Conservation (phyloP, 768 basidiomycete genomes). For the Crassisporium funariophilum region DNA sequence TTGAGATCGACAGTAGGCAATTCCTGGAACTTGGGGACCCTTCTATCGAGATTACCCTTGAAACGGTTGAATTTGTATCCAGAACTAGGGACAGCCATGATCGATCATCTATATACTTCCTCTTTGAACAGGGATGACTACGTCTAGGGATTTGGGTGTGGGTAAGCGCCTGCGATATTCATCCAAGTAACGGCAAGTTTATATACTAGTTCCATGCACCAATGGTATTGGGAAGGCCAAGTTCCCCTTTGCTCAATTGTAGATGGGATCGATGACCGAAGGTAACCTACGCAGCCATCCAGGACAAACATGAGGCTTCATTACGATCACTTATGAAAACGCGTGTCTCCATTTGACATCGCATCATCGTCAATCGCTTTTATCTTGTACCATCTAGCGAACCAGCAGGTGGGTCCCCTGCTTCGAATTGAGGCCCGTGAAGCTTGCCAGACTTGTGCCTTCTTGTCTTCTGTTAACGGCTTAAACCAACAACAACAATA, state of each 20-base stretch:
- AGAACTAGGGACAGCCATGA: background rate
- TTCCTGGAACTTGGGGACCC: background rate
- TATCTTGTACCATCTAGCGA: constrained; percentile 26
- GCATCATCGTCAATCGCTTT: constrained; percentile 24
- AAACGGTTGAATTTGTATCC: constrained; percentile 1
- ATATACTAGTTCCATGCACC: too few relatives aligned
- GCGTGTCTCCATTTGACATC: constrained; percentile 38
- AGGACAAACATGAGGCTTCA: constrained; percentile 41
- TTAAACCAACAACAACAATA: constrained; percentile 41
- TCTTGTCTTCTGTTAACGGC: constrained; percentile 22
- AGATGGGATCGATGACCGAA: constrained; percentile 19
- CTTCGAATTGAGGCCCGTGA: constrained; percentile 28
- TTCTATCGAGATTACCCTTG: constrained; percentile 7
- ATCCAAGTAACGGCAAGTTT: too few relatives aligned
- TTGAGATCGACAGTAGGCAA: too few relatives aligned
- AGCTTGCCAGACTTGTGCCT: constrained; percentile 28
- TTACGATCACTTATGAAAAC: constrained; percentile 34
- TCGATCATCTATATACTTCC: background rate
- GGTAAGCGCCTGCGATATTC: constrained; percentile 1
- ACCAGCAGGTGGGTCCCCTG: constrained; percentile 23
- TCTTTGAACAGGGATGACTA: background rate
- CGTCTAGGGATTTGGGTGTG: too few relatives aligned
- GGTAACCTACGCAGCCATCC: constrained; percentile 20
- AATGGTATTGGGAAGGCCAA: too few relatives aligned
- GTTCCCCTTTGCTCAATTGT: too few relatives aligned